Base-by-base conservation (phyloP, 768 basidiomycete genomes). In the Lyophyllum atratum region DNA sequence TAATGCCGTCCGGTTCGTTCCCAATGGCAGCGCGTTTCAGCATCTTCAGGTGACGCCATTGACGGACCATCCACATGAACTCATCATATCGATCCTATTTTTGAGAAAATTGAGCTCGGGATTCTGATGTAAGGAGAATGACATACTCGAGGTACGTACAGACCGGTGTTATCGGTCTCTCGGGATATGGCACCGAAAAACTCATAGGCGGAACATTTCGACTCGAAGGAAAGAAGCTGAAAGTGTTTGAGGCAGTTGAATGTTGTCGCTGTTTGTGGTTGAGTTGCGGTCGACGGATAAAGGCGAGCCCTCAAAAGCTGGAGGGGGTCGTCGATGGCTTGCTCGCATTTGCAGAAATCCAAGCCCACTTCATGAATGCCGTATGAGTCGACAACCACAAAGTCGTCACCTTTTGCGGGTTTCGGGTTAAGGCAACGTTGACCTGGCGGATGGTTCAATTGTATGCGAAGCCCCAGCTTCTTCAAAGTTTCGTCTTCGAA, bases 261-360 rank as follows among this genome's bases (percentile, higher is more conserved):
- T 0, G 72, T 76, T 1, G 68, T 64, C 0, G 65, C 72, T 0
- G 72, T 69, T 14, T 58, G 42, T 0, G 76, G 75, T 8, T 66
- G 56, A 0, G 31, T n/a, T 1, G 50, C 34, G 0, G 72, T 75
- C 0, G 72, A 67, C 0, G 75, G 76, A 40, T 61, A 79, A 24
- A 66, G 58, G 0, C 64, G 54, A 0, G 56, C 29, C 21, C 70
- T 66, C 0, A 79, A 64, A 0, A 80, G 67, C 44, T 80, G 75
- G 1, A 62, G 52, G 10, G 57, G 25, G 19, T 24, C 54, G 15
- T 51, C 8, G 15, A 49, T 28, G 2, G 59, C 54, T 3, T 17
- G 45, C 21, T 61, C 54, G 37, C 74, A 76, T 0, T 59, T 65
- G 56, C 74, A 76, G 40, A 63, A 73, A 34, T 71, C 67, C 1